These are phyloP conservation scores for Purshia tridentata DNA, from an alignment of 306 rosid genomes.

Conservation along the genomic window DNA sequence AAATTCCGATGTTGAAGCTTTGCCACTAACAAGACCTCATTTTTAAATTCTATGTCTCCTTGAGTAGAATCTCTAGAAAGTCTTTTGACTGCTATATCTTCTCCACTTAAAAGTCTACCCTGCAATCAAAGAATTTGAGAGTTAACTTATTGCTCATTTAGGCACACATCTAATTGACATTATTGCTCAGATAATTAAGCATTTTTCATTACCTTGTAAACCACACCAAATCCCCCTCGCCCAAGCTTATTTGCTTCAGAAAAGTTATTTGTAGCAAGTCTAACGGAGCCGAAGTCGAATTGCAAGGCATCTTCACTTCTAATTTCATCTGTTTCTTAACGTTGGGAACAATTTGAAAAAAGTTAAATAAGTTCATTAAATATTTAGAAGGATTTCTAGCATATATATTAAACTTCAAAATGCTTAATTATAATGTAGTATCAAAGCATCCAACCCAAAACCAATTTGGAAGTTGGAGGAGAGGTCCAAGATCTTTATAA, in stretches of 20 bases:
- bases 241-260: slow-evolving; percentile 12
- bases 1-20: slow-evolving; percentile 11
- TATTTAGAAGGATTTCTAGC: neutral
- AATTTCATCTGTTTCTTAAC: neutral
- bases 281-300: neutral
- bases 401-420: neutral
- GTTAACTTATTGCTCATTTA: neutral
- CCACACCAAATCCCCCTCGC: slow-evolving; percentile 6
- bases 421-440: neutral
- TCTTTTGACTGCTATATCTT: slow-evolving; percentile 9
- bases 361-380: too few relatives aligned
- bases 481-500: too few relatives aligned
- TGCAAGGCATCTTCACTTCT: slow-evolving; percentile 1
- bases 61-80: slow-evolving; percentile 3
- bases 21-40: neutral
- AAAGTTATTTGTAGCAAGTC: neutral
- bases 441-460: too few relatives aligned
- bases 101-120: neutral
- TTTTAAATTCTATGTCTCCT: slow-evolving; percentile 8
- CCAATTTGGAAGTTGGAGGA: too few relatives aligned
- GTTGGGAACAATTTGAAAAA: neutral
- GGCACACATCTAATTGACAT: neutral
- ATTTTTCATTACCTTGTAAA: neutral
- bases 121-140: neutral
- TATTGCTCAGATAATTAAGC: neutral